Evolutionary conservation across 2,329 filamentous ascomycete genomes (phyloP).

Genomic region (Stagonosporopsis tanaceti): DNA sequence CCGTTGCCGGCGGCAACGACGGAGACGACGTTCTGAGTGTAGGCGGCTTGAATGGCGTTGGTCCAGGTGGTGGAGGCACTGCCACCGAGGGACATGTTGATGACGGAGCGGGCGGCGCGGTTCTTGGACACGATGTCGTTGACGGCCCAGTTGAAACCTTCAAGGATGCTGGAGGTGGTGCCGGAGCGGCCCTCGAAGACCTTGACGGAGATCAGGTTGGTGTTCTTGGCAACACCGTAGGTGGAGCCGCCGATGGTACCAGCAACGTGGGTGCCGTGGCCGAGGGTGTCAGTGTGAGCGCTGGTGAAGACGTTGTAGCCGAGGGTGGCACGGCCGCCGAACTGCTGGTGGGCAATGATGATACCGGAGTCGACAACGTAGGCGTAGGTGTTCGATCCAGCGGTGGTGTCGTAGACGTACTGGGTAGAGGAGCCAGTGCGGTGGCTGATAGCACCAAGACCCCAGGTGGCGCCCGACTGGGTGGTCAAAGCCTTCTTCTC

Average conservation of each 20-base stretch:
- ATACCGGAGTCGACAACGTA: conserved; percentile 72
- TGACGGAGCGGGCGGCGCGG: conserved; percentile 26
- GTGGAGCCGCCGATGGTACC: conserved; percentile 27
- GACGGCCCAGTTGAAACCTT: conserved; percentile 35
- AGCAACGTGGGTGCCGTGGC: conserved; percentile 36
- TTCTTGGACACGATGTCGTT: conserved; percentile 30
- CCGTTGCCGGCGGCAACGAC: conserved; percentile 47
- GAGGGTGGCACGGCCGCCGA: conserved; percentile 32
- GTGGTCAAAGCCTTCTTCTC: conserved; percentile 27
- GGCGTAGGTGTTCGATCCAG: conserved; percentile 51
- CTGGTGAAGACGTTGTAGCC: conserved; percentile 25
- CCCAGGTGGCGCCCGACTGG: conserved; percentile 31
- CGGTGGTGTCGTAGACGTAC: conserved; percentile 30
- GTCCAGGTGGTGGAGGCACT: conserved; percentile 30
- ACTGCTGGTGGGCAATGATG: conserved; percentile 56
- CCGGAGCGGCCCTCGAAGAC: conserved; percentile 26
- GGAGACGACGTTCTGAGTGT: conserved; percentile 34
- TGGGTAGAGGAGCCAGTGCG: conserved; percentile 18
- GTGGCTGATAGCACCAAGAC: conserved; percentile 33
- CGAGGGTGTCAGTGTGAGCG: conserved; percentile 25
- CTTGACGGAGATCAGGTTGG: conserved; percentile 41
- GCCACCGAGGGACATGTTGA: conserved; percentile 45
- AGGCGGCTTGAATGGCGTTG: conserved; percentile 35
- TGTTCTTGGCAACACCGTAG: conserved; percentile 31
- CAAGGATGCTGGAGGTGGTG: conserved; percentile 24